Evolutionary conservation across 1,284 basidiomycete genomes (phyloP).

Genomic region (Irpex sp.): DNA sequence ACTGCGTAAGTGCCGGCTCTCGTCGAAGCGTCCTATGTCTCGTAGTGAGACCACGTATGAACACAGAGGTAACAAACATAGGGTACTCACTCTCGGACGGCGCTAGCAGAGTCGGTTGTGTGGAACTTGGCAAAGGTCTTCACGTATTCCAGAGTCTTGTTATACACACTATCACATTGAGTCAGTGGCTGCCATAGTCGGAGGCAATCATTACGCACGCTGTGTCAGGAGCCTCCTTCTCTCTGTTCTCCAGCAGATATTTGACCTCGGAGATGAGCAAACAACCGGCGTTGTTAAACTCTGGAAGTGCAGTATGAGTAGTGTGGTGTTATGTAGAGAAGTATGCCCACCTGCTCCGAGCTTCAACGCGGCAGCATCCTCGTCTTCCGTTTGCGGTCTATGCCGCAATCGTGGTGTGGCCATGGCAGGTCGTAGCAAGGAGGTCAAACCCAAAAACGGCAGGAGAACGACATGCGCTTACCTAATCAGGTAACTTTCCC

Average conservation of each 20-base stretch:
- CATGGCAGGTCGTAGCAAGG: constrained; percentile 25
- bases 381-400: constrained; percentile 56
- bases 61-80: too few relatives aligned
- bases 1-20: constrained; percentile 78
- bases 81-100: constrained; percentile 78
- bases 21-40: constrained; percentile 60
- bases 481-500: not conserved
- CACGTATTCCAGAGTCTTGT: constrained; percentile 90
- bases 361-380: constrained; percentile 68
- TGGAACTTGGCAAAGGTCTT: constrained; percentile 89
- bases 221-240: constrained; percentile 81
- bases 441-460: constrained; percentile 3
- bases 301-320: constrained; percentile 33
- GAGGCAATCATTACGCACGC: constrained; percentile 47
- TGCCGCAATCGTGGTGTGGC: constrained; percentile 43
- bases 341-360: constrained; percentile 52
- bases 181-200: not conserved
- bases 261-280: constrained; percentile 90
- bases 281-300: constrained; percentile 90
- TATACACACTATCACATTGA: constrained; percentile 68
- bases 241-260: constrained; percentile 81
- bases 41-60: not conserved
- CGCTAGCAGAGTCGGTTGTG: constrained; percentile 81
- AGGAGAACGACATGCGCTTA: constrained; percentile 3
- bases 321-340: not conserved